Evolutionary conservation across 208 protist genomes (phyloP), one percentile per base, ranked within the genome.

Genomic region (Novymonas esmeraldas): DNA sequence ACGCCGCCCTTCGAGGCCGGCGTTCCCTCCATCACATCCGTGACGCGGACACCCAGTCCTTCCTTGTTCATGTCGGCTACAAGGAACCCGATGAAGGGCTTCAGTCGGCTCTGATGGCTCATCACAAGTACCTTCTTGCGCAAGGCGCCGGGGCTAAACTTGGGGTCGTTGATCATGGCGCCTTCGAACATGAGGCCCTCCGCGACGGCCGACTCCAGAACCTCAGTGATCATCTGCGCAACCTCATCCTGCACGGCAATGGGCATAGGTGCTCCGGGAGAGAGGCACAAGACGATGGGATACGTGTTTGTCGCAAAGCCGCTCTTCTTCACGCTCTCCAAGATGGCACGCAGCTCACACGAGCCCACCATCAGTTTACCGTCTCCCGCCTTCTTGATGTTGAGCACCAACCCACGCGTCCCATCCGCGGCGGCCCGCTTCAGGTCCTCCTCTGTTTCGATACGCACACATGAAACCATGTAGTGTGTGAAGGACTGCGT

Each of bases 31-130:
- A 93, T 72, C 39, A 96, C 87, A 70, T 93, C 80, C 11, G 90
- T 93, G 48, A 96, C 84, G 50, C 90, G 90, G 28, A 96, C 90
- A 20, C 90, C 90, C 34, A 96, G 80, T 34, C 87, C 87, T 66
- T 96, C 87, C 64, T 89, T 89, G 70, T 89, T 87, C 90, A 96
- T 94, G 61, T 96, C 90, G 22, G 90, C 90, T 44, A 96, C 86
- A 56, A 93, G 54, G 61, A 89, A 89, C 1, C 90, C 90, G 64
- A 96, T 82, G 74, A 94, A 96, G 18, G 90, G 87, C 81, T 88
- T 90, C 55, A 96, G 68, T 26, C 51, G 59, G 45, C 78, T 70
- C 61, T 96, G 90, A 55, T 77, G 72, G 44, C 80, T 79, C 79
- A 92, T 81, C 45, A 96, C 63, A 49, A 96, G 84, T 34, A 96